Evolutionary conservation across 106 monocot species (phyloP), one percentile per base, ranked within the genome.

Genomic region (Dioscorea alata): DNA sequence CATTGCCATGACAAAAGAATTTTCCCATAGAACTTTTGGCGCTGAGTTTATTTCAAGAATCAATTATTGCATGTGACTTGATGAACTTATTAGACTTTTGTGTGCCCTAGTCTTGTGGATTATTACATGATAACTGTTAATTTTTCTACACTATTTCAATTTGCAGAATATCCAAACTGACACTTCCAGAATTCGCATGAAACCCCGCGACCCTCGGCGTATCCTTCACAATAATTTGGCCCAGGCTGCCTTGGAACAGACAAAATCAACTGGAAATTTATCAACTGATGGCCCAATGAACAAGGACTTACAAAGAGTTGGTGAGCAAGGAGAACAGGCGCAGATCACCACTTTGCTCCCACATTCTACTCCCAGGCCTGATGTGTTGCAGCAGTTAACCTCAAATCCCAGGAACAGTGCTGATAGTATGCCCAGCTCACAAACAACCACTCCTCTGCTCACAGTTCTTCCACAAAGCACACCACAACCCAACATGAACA

Each of bases 151-250:
- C 42, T 42, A 20, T 23, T 21, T 57, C 19, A 13, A 52, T 58
- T 15, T 34, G 64, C 54, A 77, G 74, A 77, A 76, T 49, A 9
- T 63, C 48, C 85, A 80, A 63, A 83, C 71, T 73, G 87, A 85
- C 58, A 49, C 50, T 34, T 84, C 73, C 33, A 74, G 35, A 62
- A 50, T 89, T 66, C 84, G 89, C 33, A 93, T 92, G 92, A 99
- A 99, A 71, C 87, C 97, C 75, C 84, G 97, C 57, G 97, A 99
- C 70, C 97, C 97, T 61, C 92, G 92, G 3, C 89, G 92, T 16
- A 71, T 92, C 48, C 87, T 99, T 22, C 97, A 83, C 24, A 75
- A 33, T 35, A 87, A 76, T 74, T 74, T 74, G 17, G 19, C 79
- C 58, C 78, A 53, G 65, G 85, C 51, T 21, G 69, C 42, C 32